These are phyloP conservation scores for Aspergillus unguis DNA, from an alignment of 2,329 filamentous ascomycete genomes.

Conservation along the genomic window DNA sequence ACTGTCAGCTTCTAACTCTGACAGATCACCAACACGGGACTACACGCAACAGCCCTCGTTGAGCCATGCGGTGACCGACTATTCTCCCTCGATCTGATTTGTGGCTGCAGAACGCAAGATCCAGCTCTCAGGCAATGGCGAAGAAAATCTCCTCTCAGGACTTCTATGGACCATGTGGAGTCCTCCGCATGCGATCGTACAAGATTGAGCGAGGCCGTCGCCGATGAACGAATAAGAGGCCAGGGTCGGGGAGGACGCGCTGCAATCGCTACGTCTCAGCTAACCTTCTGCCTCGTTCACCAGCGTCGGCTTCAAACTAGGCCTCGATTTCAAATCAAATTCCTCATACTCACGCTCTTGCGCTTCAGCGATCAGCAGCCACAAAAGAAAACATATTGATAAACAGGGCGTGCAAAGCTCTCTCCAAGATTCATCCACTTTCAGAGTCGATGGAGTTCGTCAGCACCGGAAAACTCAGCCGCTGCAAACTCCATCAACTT, in stretches of 20 bases:
- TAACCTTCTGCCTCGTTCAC: neutral
- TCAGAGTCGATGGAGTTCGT: neutral
- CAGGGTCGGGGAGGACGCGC: neutral
- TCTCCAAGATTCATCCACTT: neutral
- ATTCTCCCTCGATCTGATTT: neutral
- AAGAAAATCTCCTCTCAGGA: neutral
- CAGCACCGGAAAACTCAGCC: too few relatives aligned
- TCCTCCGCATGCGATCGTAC: neutral
- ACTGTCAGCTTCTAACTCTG: neutral
- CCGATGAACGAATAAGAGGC: neutral
- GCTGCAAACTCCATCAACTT: neutral
- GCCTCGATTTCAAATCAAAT: neutral
- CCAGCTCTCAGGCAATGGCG: neutral
- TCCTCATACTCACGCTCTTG: neutral
- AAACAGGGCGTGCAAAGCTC: neutral
- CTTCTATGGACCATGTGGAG: neutral
- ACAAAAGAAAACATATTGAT: neutral
- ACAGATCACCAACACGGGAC: neutral
- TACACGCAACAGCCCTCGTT: neutral
- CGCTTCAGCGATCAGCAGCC: neutral
- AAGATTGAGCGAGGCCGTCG: neutral
- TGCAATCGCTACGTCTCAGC: neutral
- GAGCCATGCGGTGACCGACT: neutral
- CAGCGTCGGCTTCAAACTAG: neutral
- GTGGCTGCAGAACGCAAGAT: constrained; percentile 1